Percentiles rank a stretch among this genome's conserved stretches.
Conservation (phyloP, 2,329 filamentous ascomycete species). For the Penicillium vulpinum region DNA sequence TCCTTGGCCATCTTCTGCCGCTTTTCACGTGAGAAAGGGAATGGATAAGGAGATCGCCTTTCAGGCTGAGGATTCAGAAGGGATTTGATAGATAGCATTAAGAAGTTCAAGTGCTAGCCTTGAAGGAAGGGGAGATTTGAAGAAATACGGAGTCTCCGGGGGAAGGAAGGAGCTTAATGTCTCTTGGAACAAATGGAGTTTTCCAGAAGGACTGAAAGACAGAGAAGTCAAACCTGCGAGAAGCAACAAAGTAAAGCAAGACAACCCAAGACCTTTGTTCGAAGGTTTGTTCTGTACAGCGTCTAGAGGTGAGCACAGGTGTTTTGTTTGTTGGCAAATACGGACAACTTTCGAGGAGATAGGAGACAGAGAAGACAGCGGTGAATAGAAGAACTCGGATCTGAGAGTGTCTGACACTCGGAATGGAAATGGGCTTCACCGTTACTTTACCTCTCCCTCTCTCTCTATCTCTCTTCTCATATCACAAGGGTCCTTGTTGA, state of each 20-base stretch:
- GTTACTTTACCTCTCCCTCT: slow-evolving; percentile 4
- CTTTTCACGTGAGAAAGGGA: slow-evolving; percentile 27
- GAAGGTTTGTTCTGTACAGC: slow-evolving; percentile 18
- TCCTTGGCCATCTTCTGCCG: slow-evolving; percentile 66
- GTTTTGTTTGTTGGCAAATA: slow-evolving; percentile 21
- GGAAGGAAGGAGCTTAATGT: slow-evolving; percentile 14
- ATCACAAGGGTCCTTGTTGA: neutral
- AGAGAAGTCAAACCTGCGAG: slow-evolving; percentile 16
- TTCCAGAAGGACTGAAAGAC: slow-evolving; percentile 30
- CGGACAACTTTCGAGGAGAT: slow-evolving; percentile 12
- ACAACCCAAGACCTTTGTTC: slow-evolving; percentile 27
- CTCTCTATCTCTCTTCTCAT: neutral
- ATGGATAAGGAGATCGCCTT: slow-evolving; percentile 10
- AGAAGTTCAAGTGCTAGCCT: slow-evolving; percentile 10
- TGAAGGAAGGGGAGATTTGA: neutral
- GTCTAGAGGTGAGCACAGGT: slow-evolving; percentile 19
- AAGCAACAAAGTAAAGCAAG: slow-evolving; percentile 17
- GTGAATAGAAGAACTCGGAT: slow-evolving; percentile 15
- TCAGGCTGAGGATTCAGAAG: slow-evolving; percentile 64
- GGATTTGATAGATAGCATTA: slow-evolving; percentile 65
- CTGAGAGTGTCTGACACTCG: slow-evolving; percentile 8
- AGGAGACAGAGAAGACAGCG: no score
- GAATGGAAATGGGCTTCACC: slow-evolving; percentile 10
- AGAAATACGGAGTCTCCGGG: slow-evolving; percentile 2
- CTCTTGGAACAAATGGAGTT: slow-evolving; percentile 18